These are phyloP conservation scores for Pythium rhizo-oryzae DNA, from an alignment of 352 stramenopile species.

Conservation along the genomic window DNA sequence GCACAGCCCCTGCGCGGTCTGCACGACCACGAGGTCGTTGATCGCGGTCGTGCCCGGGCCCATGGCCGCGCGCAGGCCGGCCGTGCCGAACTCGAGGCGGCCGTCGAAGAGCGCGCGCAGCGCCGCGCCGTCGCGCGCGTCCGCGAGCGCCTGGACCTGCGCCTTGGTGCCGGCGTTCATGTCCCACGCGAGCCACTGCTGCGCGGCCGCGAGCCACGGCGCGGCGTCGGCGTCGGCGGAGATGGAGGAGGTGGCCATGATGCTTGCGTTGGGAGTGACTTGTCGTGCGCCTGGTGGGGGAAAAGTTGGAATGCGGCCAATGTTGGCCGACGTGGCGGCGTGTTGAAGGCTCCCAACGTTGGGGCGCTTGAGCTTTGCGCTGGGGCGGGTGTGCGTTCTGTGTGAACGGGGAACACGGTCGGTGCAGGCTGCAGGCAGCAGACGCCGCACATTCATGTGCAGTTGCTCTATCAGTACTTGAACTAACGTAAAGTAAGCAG, in stretches of 20 bases:
- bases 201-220: constrained; percentile 54
- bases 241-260: not conserved
- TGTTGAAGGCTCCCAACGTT: not conserved
- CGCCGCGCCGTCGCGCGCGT: constrained; percentile 44
- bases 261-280: not conserved
- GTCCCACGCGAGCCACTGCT: constrained; percentile 88
- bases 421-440: not conserved
- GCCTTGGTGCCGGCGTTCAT: constrained; percentile 77
- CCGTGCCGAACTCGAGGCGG: constrained; percentile 92
- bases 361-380: constrained; percentile 8
- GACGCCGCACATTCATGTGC: constrained; percentile 4
- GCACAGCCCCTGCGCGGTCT: constrained; percentile 92
- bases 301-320: not conserved
- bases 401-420: not conserved
- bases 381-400: not conserved
- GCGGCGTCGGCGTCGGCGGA: constrained; percentile 30
- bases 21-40: constrained; percentile 93
- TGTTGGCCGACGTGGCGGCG: too few relatives aligned
- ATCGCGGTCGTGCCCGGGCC: constrained; percentile 86
- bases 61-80: constrained; percentile 90
- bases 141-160: constrained; percentile 68
- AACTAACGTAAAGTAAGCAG: constrained; percentile 4
- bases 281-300: not conserved
- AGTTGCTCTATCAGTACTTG: constrained; percentile 24
- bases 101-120: constrained; percentile 77